Evolutionary conservation across 202 grass and related monocot species (phyloP).

Genomic region (Panicum hallii): DNA sequence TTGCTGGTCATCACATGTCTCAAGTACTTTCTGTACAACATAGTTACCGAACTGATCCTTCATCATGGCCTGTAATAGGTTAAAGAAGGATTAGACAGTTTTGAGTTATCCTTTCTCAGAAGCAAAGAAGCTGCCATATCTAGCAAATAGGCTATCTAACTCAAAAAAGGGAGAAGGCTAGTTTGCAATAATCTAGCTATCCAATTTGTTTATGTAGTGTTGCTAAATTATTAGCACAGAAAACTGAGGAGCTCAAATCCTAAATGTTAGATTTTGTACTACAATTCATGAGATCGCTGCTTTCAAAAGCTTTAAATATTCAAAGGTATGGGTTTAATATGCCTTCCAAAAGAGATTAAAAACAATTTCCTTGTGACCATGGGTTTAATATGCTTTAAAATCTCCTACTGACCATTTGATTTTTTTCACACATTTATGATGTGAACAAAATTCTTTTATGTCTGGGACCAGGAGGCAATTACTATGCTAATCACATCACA

Average conservation of each 20-base stretch:
- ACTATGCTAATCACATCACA: constrained; percentile 16
- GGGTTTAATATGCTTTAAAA: neutral
- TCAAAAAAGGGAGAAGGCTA: neutral
- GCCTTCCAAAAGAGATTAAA: neutral
- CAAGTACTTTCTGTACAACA: constrained; percentile 97
- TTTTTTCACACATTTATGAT: constrained; percentile 1
- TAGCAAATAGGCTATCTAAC: neutral
- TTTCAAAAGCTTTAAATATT: neutral
- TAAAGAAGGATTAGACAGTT: constrained; percentile 23
- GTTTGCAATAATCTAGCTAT: neutral
- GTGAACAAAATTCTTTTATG: neutral
- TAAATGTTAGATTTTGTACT: constrained; percentile 30
- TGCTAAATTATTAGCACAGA: neutral
- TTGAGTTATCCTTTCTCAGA: constrained; percentile 8
- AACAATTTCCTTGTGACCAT: neutral
- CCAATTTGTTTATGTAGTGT: neutral
- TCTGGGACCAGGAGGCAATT: neutral
- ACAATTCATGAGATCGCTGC: neutral
- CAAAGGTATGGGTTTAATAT: neutral
- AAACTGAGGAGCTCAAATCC: neutral
- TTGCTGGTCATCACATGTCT: constrained; percentile 93
- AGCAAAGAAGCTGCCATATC: neutral
- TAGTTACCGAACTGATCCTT: constrained; percentile 99
- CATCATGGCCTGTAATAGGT: constrained; percentile 81
- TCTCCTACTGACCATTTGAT: neutral